phyloP scores from a whole-genome alignment of 495 filamentous ascomycete species.

The Bacidia rubella region DNA sequence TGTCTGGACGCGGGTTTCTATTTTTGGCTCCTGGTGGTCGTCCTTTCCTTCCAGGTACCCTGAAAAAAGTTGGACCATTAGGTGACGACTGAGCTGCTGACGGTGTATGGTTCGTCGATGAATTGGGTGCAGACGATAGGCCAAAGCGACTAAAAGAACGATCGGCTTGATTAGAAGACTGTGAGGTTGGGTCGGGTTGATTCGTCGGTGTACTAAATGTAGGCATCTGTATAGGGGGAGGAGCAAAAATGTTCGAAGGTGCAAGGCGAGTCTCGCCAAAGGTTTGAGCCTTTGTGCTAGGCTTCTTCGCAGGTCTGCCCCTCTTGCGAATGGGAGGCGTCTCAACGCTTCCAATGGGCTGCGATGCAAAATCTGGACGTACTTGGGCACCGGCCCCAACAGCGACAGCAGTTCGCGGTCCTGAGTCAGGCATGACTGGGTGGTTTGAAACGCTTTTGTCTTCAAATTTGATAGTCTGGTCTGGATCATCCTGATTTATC shows the following conservation, averaged over 20 bases:
- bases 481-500: slow-evolving; percentile 8
- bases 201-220: not conserved
- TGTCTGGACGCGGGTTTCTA: slow-evolving; percentile 9
- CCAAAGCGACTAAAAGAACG: not conserved
- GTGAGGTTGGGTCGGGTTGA: too few relatives aligned
- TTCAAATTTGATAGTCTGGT: slow-evolving; percentile 4
- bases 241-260: not conserved
- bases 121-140: not conserved
- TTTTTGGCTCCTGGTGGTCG: slow-evolving; percentile 13
- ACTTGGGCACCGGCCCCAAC: not conserved
- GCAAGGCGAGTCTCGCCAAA: not conserved
- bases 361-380: not conserved
- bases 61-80: not conserved
- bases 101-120: not conserved
- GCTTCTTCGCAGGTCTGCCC: not conserved
- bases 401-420: not conserved
- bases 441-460: not conserved
- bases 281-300: not conserved
- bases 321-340: not conserved
- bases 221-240: not conserved
- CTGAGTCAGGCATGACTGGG: not conserved
- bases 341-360: not conserved
- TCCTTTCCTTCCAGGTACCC: slow-evolving; percentile 6
- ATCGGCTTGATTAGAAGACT: not conserved
- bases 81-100: not conserved